phyloP scores from a whole-genome alignment of 257 asterid species.

The Salvia hispanica region DNA sequence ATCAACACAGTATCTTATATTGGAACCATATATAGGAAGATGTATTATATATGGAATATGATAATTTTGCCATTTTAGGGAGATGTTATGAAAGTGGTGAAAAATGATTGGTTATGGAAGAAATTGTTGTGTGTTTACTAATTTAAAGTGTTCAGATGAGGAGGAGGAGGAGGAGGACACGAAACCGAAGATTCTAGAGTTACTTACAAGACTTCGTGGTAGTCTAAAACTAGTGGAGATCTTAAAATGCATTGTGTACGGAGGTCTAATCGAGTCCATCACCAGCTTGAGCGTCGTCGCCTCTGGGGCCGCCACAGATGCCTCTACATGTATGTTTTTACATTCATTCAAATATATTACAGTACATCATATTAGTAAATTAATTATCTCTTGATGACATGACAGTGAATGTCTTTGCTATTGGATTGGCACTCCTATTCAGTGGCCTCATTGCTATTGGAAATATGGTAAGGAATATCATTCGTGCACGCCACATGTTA shows the following conservation, averaged over 20 bases:
- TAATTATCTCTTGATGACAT: not conserved
- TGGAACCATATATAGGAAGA: too few relatives aligned
- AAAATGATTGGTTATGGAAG: too few relatives aligned
- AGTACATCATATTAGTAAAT: not conserved
- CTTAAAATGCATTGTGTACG: conserved; percentile 62
- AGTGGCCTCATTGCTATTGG: conserved; percentile 49
- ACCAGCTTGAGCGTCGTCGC: conserved; percentile 64
- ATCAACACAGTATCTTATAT: too few relatives aligned
- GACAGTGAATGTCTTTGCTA: conserved; percentile 59
- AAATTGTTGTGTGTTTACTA: too few relatives aligned
- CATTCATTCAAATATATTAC: too few relatives aligned
- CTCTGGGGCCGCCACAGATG: conserved; percentile 70
- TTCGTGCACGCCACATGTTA: not conserved
- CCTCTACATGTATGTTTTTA: conserved; percentile 50
- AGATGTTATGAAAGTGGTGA: too few relatives aligned
- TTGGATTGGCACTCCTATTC: conserved; percentile 64
- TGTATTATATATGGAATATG: too few relatives aligned
- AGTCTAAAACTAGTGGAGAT: conserved; percentile 26
- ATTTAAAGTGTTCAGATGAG: too few relatives aligned
- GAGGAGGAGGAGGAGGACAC: too few relatives aligned
- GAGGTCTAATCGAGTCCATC: conserved; percentile 63
- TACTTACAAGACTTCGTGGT: too few relatives aligned
- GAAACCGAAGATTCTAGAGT: too few relatives aligned
- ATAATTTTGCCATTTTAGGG: too few relatives aligned
- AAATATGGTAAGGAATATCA: conserved; percentile 37